Percentiles rank a stretch among this genome's conserved stretches.
These are phyloP conservation scores for Onygenales sp. DNA, from an alignment of 2,329 filamentous ascomycete genomes.

Conservation along the genomic window DNA sequence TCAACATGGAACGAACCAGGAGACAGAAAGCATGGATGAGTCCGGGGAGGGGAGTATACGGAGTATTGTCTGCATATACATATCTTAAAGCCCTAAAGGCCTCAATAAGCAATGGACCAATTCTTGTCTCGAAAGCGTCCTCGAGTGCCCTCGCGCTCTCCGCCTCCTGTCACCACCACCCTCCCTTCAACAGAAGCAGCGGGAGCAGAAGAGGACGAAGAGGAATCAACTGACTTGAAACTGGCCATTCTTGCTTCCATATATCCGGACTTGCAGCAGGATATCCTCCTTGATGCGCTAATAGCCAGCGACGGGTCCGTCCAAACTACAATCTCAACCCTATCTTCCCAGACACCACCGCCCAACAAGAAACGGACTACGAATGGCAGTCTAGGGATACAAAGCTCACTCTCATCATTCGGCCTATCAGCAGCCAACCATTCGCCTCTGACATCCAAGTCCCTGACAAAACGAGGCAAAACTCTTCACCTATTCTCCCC, in stretches of 20 bases:
- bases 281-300: conserved; percentile 66
- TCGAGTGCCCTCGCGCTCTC: conserved; percentile 12
- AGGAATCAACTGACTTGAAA: conserved; percentile 79
- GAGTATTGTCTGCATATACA: conserved; percentile 13
- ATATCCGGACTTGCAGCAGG: conserved; percentile 54
- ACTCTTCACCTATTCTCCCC: conserved; percentile 80
- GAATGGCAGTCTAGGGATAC: conserved; percentile 40
- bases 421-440: not conserved
- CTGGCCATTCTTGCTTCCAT: conserved; percentile 74
- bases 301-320: conserved; percentile 71
- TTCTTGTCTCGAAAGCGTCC: conserved; percentile 30
- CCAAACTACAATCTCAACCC: conserved; percentile 48
- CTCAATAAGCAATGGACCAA: conserved; percentile 29
- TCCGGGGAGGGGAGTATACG: conserved; percentile 10
- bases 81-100: conserved; percentile 12
- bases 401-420: conserved; percentile 52
- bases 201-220: conserved; percentile 18
- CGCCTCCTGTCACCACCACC: conserved; percentile 2
- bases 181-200: not conserved
- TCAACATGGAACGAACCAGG: not conserved
- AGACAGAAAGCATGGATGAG: conserved; percentile 10
- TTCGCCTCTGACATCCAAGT: not conserved
- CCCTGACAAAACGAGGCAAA: conserved; percentile 59
- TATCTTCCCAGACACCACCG: conserved; percentile 29
- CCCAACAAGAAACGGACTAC: conserved; percentile 28